Evolutionary conservation across 2,329 filamentous ascomycete species (phyloP).

Genomic region (Colletotrichum musae): DNA sequence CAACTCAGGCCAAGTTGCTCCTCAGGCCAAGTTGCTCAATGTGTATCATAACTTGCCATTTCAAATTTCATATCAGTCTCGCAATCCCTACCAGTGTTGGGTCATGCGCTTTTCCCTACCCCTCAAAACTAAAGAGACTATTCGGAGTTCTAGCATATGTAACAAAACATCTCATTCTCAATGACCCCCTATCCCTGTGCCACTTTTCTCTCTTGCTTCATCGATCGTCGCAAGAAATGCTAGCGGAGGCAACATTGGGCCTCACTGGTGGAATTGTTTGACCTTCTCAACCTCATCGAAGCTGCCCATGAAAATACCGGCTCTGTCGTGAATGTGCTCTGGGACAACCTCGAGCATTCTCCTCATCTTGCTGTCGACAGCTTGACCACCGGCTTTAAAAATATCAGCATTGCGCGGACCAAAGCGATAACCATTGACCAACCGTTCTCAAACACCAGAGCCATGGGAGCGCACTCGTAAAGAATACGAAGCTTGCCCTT

Average conservation of each 20-base stretch:
- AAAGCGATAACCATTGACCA: slow-evolving; percentile 53
- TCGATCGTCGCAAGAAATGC: no score
- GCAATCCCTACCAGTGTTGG: no score
- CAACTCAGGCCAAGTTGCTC: neutral
- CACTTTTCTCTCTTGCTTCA: no score
- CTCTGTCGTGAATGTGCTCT: slow-evolving; percentile 93
- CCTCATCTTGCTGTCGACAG: slow-evolving; percentile 90
- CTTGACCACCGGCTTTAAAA: slow-evolving; percentile 85
- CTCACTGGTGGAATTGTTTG: slow-evolving; percentile 80
- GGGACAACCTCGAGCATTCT: slow-evolving; percentile 92
- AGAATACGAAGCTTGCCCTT: slow-evolving; percentile 98
- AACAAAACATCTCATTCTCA: no score
- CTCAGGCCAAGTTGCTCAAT: neutral
- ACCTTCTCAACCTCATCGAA: slow-evolving; percentile 97
- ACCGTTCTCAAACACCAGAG: slow-evolving; percentile 99
- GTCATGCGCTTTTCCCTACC: no score
- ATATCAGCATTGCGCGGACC: slow-evolving; percentile 15
- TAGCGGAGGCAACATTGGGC: neutral
- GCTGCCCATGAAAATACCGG: slow-evolving; percentile 96
- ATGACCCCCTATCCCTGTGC: no score
- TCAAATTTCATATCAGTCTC: no score
- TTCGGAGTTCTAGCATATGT: no score
- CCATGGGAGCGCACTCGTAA: slow-evolving; percentile 99
- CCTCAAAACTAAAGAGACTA: no score
- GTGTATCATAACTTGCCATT: no score